Evolutionary conservation across 2,329 filamentous ascomycete genomes (phyloP), one percentile per base, ranked within the genome.

Genomic region (Fusarium nanum): DNA sequence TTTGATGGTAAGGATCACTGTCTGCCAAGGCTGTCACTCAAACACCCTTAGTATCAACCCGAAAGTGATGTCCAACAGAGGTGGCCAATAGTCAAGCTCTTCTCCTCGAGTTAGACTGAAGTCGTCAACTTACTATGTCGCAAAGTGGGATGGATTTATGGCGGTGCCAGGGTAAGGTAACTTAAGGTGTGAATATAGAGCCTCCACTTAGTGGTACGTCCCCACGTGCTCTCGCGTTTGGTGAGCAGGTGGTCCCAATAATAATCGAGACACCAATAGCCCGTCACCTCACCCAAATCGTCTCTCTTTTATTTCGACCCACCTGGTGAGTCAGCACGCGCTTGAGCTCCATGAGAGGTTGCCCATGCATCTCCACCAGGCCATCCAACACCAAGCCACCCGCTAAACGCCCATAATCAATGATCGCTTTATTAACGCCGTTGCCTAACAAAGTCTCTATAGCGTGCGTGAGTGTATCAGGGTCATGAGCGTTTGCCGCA

Each of bases 201-300:
- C 75, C 25, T 52, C 49, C 49, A 53, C 49, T 28, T n/a, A n/a
- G 18, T n/a, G 45, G 32, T 57, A 76, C 73, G 72, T 62, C 68
- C 53, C 74, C 78, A 80, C 78, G 77, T 81, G 79, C 76, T 62
- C 60, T 71, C 75, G 77, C 71, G 76, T 62, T 60, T 34, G 30
- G 30, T 32, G 28, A 13, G 27, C 27, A 25, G 6, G 23, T 8
- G 23, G 23, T 25, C 23, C 22, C 4, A 23, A 23, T 23, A 23
- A 23, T 23, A 23, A 23, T 23, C 22, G 22, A 23, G 22, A 23
- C 22, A 23, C 22, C 22, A 23, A 23, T 23, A 23, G 22, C 22
- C 4, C 22, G 22, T 23, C 22, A 23, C 22, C 22, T 5, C 22
- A 23, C 22, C 22, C 22, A 23, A 23, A 23, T 23, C 22, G 22